Conservation (phyloP, 495 filamentous ascomycete species). For the Neurospora sp. region DNA sequence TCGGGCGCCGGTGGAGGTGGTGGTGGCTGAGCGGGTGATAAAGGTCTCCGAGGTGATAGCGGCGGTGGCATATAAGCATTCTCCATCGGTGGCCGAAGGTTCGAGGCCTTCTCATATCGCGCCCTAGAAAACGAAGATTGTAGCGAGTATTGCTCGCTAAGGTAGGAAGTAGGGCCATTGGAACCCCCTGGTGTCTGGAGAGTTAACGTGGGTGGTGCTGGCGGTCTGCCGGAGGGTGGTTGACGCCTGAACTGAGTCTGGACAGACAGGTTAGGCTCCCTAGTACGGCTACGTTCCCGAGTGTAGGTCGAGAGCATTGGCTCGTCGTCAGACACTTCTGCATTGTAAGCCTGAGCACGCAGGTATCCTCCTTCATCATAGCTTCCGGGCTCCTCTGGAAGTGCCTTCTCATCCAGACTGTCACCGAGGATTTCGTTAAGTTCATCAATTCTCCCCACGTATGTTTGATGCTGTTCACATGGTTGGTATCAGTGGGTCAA, state of each 20-base stretch:
- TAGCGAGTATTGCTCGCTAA: conserved; percentile 23
- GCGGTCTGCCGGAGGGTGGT: conserved; percentile 1
- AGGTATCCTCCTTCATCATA: conserved; percentile 42
- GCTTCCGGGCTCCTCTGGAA: conserved; percentile 70
- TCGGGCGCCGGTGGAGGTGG: conserved; percentile 29
- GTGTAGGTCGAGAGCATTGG: conserved; percentile 18
- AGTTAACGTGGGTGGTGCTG: conserved; percentile 8
- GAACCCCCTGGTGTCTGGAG: conserved; percentile 7
- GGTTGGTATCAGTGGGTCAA: not conserved
- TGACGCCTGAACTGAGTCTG: conserved; percentile 1
- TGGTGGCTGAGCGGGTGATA: conserved; percentile 17
- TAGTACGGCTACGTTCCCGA: not conserved
- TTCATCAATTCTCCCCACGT: conserved; percentile 78
- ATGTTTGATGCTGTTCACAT: conserved; percentile 62
- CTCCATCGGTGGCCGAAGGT: conserved; percentile 34
- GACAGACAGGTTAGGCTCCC: not conserved
- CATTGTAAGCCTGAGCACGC: conserved; percentile 35
- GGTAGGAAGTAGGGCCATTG: conserved; percentile 11
- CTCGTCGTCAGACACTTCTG: conserved; percentile 33
- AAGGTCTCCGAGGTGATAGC: conserved; percentile 48
- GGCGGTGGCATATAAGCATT: conserved; percentile 54
- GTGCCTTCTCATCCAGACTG: conserved; percentile 54
- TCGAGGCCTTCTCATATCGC: conserved; percentile 30
- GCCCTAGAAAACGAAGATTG: conserved; percentile 41
- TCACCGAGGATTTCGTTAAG: conserved; percentile 58